These are phyloP conservation scores for Porpolomopsis calyptriformis DNA, from an alignment of 768 basidiomycete species.

Conservation along the genomic window DNA sequence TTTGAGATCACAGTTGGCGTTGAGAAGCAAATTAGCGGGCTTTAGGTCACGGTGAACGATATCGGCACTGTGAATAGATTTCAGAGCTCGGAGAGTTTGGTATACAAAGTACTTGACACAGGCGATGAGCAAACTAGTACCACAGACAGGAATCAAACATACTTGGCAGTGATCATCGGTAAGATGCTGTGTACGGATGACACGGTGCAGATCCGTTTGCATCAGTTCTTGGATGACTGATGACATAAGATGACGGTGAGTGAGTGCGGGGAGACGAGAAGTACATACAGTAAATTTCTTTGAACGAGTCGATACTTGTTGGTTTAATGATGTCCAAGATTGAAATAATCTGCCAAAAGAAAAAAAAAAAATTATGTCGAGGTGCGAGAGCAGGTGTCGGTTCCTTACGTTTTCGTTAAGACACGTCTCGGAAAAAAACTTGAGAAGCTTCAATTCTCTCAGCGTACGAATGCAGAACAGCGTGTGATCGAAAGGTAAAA, in stretches of 20 bases:
- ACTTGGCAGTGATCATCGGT: constrained; percentile 87
- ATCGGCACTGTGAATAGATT: constrained; percentile 81
- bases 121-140: background rate
- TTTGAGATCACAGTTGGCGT: constrained; percentile 84
- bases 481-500: constrained; percentile 89
- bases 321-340: constrained; percentile 89
- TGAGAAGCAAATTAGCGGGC: constrained; percentile 79
- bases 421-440: constrained; percentile 72
- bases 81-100: constrained; percentile 77
- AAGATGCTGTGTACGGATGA: constrained; percentile 81
- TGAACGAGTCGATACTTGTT: constrained; percentile 60
- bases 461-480: constrained; percentile 85
- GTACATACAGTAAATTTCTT: constrained; percentile 70
- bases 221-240: constrained; percentile 78
- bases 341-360: constrained; percentile 61
- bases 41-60: constrained; percentile 74
- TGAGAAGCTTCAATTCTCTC: constrained; percentile 83
- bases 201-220: constrained; percentile 86
- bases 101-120: constrained; percentile 60
- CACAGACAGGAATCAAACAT: constrained; percentile 9
- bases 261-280: background rate
- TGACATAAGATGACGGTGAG: constrained; percentile 6
- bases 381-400: background rate
- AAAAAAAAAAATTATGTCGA: constrained; percentile 2
- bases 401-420: constrained; percentile 66